phyloP scores from a whole-genome alignment of 192 early-diverging fungal species.

The Umbelopsis sp. region DNA sequence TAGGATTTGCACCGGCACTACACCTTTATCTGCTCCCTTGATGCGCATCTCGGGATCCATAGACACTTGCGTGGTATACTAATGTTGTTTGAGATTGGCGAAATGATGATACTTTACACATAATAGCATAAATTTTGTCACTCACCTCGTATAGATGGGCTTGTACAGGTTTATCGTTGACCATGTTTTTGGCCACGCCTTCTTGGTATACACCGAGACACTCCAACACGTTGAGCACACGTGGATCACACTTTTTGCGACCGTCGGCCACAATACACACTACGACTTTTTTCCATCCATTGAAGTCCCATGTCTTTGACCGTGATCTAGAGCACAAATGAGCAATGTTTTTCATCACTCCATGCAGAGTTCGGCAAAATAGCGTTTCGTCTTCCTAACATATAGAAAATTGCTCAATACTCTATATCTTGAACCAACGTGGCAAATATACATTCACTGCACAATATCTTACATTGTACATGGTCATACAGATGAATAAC shows the following conservation, averaged over 20 bases:
- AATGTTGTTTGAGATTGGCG: neutral
- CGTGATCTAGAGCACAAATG: constrained; percentile 77
- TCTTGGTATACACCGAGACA: constrained; percentile 81
- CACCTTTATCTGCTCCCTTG: constrained; percentile 65
- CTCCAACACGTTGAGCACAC: constrained; percentile 78
- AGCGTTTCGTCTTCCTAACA: constrained; percentile 84
- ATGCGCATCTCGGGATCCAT: constrained; percentile 69
- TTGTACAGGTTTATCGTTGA: constrained; percentile 69
- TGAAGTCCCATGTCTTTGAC: constrained; percentile 76
- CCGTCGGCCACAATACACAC: constrained; percentile 93
- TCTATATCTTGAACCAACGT: neutral
- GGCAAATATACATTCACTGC: neutral
- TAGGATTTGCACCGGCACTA: constrained; percentile 86
- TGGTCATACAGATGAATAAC: constrained; percentile 83
- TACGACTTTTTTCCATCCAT: constrained; percentile 91
- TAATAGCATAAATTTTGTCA: neutral
- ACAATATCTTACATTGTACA: constrained; percentile 65
- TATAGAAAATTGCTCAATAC: constrained; percentile 59
- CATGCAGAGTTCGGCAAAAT: constrained; percentile 87
- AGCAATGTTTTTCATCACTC: constrained; percentile 93
- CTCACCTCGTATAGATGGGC: constrained; percentile 83
- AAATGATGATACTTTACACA: neutral
- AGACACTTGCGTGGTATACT: constrained; percentile 81
- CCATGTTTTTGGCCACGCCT: constrained; percentile 66
- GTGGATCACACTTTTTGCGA: constrained; percentile 73